Base-by-base conservation (phyloP, 257 asterid species). In the Linderniella brevidens region DNA sequence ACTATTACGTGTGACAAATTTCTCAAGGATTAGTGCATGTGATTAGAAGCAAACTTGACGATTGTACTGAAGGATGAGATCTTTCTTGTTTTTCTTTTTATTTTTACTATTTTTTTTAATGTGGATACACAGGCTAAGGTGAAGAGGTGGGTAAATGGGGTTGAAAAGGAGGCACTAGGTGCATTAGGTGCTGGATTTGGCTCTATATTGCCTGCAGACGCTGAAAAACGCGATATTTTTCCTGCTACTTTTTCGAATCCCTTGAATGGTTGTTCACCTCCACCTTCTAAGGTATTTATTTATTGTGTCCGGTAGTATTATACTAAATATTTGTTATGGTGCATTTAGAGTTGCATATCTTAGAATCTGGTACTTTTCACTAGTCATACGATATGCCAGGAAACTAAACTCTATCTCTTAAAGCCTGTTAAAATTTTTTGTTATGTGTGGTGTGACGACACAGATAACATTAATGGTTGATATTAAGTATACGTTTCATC, bases 131-230 rank as follows among this genome's bases (percentile, higher is more conserved):
- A 76, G 86, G 67, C 76, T 43, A 71, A 63, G 70, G 72, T 79
- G 25, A 57, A 63, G 49, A 41, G 41, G 29, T 63, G 73, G 79
- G 66, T 59, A 40, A 62, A 68, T 73, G 76, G 77, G 11, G 63
- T 11, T 16, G 80, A 66, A 49, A 59, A 60, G 60, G 78, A 73
- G 11, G 3, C 64, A 9, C 19, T 76, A 46, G 67, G 11, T 46
- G 92, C 82, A 35, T 18, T 60, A 44, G 54, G 57, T 67, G 87
- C 79, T 10, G 58, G 73, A 40, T 80, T 77, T 63, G 87, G 93
- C 51, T 61, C 84, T 42, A 49, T 58, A 40, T 56, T 80, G 38
- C 77, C 93, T 45, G 53, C 65, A 12, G 17, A 62, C 32, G 17
- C 46, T 11, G 45, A 67, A 44, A 48, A 54, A 25, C 71, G 57